phyloP scores from a whole-genome alignment of 345 rosid species.

The Syzygium oleosum region DNA sequence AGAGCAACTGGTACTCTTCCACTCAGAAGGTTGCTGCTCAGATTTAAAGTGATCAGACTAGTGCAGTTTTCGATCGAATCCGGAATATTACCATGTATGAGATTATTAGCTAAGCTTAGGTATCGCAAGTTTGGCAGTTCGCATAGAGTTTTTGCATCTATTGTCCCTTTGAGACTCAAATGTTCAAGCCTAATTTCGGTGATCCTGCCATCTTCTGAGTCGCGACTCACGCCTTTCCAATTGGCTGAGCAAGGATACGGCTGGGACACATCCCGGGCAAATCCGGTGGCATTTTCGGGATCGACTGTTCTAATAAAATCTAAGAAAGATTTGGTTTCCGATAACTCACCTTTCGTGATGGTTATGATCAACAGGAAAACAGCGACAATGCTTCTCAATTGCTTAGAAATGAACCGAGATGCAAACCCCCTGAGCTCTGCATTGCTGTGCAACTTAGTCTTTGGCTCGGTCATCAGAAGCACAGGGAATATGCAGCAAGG shows the following conservation, averaged over 20 bases:
- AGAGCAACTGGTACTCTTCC: slow-evolving; percentile 21
- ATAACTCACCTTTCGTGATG: slow-evolving; percentile 12
- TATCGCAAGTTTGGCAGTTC: slow-evolving; percentile 17
- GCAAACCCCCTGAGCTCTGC: slow-evolving; percentile 3
- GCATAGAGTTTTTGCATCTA: slow-evolving; percentile 31
- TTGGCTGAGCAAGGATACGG: slow-evolving; percentile 15
- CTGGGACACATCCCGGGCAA: neutral
- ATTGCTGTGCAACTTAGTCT: slow-evolving; percentile 1
- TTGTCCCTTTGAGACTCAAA: slow-evolving; percentile 25
- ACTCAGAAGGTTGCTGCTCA: slow-evolving; percentile 29
- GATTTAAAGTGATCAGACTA: slow-evolving; percentile 19
- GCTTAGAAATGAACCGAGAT: neutral
- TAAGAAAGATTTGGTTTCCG: slow-evolving; percentile 21
- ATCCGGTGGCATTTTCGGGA: slow-evolving; percentile 15
- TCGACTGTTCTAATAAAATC: slow-evolving; percentile 23
- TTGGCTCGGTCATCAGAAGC: slow-evolving; percentile 2
- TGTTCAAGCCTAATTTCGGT: slow-evolving; percentile 31
- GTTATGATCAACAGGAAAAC: slow-evolving; percentile 6
- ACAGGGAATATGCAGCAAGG: neutral
- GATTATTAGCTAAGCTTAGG: slow-evolving; percentile 25
- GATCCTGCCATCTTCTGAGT: slow-evolving; percentile 8
- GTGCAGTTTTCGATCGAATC: slow-evolving; percentile 19
- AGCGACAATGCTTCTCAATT: slow-evolving; percentile 1
- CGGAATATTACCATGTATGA: slow-evolving; percentile 26
- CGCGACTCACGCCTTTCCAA: slow-evolving; percentile 17